Evolutionary conservation across 257 asterid genomes (phyloP).

Genomic region (Solanum acaule): DNA sequence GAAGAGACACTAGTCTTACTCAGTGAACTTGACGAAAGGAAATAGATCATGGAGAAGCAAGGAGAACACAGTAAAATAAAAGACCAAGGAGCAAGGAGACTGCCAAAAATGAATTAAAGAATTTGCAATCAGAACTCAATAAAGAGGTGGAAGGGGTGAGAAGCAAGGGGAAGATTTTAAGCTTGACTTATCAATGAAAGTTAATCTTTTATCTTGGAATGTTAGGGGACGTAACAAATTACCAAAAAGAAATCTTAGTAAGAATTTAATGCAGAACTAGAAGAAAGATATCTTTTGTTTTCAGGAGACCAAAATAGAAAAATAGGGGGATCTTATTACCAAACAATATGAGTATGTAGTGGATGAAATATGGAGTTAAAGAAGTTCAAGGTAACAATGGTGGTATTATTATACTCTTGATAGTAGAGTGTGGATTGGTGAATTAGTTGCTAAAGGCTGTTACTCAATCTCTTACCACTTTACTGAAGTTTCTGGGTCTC

Average conservation of each 20-base stretch:
- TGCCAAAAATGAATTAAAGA: not conserved
- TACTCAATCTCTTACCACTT: not conserved
- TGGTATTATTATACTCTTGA: not conserved
- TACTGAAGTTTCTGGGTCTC: not conserved
- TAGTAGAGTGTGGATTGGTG: not conserved
- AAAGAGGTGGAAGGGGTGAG: not conserved
- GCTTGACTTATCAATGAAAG: not conserved
- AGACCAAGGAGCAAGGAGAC: not conserved
- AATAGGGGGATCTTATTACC: not conserved
- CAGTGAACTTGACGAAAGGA: not conserved
- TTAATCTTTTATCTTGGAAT: not conserved
- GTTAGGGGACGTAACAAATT: not conserved
- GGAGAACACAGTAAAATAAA: not conserved
- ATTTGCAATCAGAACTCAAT: not conserved
- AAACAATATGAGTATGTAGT: not conserved
- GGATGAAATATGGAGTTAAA: not conserved
- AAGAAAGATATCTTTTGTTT: not conserved
- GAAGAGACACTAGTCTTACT: not conserved
- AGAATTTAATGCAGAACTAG: not conserved
- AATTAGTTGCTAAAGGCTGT: not conserved
- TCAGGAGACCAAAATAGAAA: not conserved
- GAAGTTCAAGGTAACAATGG: not conserved
- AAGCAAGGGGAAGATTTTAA: not conserved
- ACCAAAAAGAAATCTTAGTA: not conserved
- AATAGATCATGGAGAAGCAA: not conserved